Conservation (phyloP, 306 rosid genomes). For the Cucumis hystrix region DNA sequence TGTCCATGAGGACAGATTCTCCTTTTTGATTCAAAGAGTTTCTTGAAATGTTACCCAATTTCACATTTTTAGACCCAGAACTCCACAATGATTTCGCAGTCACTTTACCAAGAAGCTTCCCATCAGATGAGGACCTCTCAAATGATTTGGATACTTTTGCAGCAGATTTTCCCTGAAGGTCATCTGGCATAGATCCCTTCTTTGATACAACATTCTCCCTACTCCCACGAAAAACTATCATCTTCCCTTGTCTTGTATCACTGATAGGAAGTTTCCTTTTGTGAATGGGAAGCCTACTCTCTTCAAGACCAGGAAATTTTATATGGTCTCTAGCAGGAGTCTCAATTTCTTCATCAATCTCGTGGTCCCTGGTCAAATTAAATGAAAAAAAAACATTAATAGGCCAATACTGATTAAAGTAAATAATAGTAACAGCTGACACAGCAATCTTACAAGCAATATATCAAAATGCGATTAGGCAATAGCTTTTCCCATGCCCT, state of each 20-base stretch:
- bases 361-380: conserved; percentile 52
- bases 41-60: conserved; percentile 20
- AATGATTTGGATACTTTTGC: conserved; percentile 16
- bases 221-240: conserved; percentile 10
- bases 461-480: conserved; percentile 74
- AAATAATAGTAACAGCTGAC: conserved; percentile 6
- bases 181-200: conserved; percentile 19
- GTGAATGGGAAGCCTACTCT: conserved; percentile 15
- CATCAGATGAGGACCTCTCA: conserved; percentile 19
- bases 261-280: conserved; percentile 11
- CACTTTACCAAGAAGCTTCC: conserved; percentile 16
- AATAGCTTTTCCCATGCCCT: conserved; percentile 82
- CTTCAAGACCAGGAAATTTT: conserved; percentile 37
- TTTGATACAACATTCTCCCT: conserved; percentile 25
- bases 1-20: conserved; percentile 22
- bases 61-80: conserved; percentile 28
- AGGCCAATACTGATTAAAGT: conserved; percentile 13
- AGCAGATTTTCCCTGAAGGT: conserved; percentile 16
- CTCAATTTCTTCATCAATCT: conserved; percentile 43
- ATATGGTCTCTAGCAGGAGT: conserved; percentile 79
- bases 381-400: conserved; percentile 1
- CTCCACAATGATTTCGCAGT: conserved; percentile 21
- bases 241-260: conserved; percentile 19
- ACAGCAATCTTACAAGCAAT: conserved; percentile 62
- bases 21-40: conserved; percentile 18